Conservation (phyloP, 768 basidiomycete species). For the Trametes gibbosa region DNA sequence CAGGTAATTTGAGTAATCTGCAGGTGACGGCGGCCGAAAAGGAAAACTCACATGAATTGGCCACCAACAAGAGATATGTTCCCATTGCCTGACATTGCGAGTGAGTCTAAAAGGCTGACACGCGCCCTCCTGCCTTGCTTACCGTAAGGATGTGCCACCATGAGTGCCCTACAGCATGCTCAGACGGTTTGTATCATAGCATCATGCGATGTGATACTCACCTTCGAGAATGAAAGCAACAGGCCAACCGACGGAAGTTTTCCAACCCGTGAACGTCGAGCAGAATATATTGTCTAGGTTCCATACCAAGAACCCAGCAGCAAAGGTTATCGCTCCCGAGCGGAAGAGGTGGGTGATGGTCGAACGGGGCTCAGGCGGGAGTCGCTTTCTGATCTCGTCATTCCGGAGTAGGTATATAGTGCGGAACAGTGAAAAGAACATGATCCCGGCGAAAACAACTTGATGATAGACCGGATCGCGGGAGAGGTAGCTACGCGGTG, state of each 20-base stretch:
- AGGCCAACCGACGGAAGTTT: constrained; percentile 59
- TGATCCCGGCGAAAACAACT: constrained; percentile 61
- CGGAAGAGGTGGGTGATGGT: constrained; percentile 46
- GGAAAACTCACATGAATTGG: constrained; percentile 33
- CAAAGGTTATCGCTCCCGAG: constrained; percentile 55
- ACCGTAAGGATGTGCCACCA: constrained; percentile 77
- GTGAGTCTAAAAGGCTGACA: too few species aligned
- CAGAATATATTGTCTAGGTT: constrained; percentile 83
- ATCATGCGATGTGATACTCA: constrained; percentile 18
- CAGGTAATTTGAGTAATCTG: neutral
- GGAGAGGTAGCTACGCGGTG: constrained; percentile 47
- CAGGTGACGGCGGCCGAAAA: neutral
- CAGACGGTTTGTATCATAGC: neutral
- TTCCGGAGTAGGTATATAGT: constrained; percentile 50
- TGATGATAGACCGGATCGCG: constrained; percentile 83
- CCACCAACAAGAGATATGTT: constrained; percentile 34
- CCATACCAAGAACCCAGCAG: constrained; percentile 70
- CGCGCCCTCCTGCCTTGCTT: constrained; percentile 17
- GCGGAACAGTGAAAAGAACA: constrained; percentile 48
- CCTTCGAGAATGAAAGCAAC: constrained; percentile 66
- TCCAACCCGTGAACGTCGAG: constrained; percentile 52
- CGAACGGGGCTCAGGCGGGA: constrained; percentile 42
- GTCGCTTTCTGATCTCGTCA: constrained; percentile 37
- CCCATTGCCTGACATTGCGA: constrained; percentile 22
- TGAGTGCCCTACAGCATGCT: constrained; percentile 48